Base-by-base conservation (phyloP, 2,329 filamentous ascomycete genomes). In the Paradendryphiella salina region DNA sequence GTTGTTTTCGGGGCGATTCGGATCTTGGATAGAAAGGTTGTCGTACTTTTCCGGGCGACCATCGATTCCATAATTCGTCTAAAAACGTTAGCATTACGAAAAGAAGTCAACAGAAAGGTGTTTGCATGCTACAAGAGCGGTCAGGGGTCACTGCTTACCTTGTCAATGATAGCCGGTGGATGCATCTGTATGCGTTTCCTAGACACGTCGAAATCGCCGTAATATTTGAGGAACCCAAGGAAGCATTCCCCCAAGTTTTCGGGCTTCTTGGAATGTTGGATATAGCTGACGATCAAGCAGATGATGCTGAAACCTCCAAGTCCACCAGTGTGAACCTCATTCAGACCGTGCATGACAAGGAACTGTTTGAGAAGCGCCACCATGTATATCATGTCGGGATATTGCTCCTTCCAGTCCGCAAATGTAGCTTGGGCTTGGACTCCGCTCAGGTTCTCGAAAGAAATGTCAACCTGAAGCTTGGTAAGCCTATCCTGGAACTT, bases 291-390 rank as follows among this genome's bases (percentile, higher is more conserved):
- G 5, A 96, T 89, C 56, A 99, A 80, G 76, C 94, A 99, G 48
- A 93, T 96, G 57, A 96, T 88, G 1, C 91, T 90, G 69, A 96
- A 97, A 2, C 94, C 94, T 46, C 94, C 94, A 44, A 99, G 85
- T 2, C 94, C 94, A 48, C 94, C 94, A 54, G 85, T 89, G 33
- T 89, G 88, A 3, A 96, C 92, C 72, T 99, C 94, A 62, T 96
- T 96, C 44, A 96, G 79, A 0, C 87, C 89, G 54, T 91, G 85
- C 84, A 99, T 95, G 31, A 88, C 80, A 20, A 99, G 78, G 52
- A 95, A 92, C 60, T 99, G 94, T 76, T 99, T 99, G 74, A 99
- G 82, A 20, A 97, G 71, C 0, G 90, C 87, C 31, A 96, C 90
- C 18, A 99, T 77, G 33, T 89, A 83, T 0, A 90, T 88, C 89